Evolutionary conservation across 2,329 filamentous ascomycete species (phyloP).

Genomic region (Colletotrichum acutatum): DNA sequence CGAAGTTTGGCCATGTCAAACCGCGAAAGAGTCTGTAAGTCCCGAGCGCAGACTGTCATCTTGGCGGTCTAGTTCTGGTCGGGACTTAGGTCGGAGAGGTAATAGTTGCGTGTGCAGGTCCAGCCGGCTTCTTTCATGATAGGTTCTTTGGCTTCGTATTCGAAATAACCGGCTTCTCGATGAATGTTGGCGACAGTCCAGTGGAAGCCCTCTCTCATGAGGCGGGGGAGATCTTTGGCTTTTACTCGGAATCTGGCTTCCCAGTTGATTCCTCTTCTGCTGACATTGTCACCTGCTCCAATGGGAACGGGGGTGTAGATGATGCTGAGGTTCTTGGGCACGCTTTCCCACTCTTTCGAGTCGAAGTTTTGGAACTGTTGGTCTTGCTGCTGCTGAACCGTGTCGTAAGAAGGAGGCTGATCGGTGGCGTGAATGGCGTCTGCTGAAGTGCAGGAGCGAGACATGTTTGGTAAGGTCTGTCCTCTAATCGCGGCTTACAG

Average conservation of each 20-base stretch:
- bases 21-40: fast-evolving
- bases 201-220: slow-evolving; percentile 20
- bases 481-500: too few relatives aligned
- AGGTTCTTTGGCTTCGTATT: background rate
- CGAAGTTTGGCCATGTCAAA: background rate
- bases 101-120: background rate
- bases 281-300: too few relatives aligned
- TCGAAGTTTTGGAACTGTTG: too few relatives aligned
- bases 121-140: background rate
- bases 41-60: background rate
- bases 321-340: too few relatives aligned
- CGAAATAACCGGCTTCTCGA: background rate
- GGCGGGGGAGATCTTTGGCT: background rate
- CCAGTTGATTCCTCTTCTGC: too few relatives aligned
- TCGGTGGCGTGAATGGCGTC: too few relatives aligned
- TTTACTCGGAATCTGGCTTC: background rate
- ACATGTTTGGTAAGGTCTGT: too few relatives aligned
- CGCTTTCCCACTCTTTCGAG: too few relatives aligned
- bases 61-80: background rate
- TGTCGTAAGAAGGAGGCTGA: too few relatives aligned
- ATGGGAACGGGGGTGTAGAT: too few relatives aligned
- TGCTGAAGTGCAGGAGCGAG: too few relatives aligned
- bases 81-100: background rate
- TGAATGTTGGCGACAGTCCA: slow-evolving; percentile 1
- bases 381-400: too few relatives aligned